Evolutionary conservation across 371 early-diverging fungal species (phyloP).

Genomic region (Rhizopus stolonifer): DNA sequence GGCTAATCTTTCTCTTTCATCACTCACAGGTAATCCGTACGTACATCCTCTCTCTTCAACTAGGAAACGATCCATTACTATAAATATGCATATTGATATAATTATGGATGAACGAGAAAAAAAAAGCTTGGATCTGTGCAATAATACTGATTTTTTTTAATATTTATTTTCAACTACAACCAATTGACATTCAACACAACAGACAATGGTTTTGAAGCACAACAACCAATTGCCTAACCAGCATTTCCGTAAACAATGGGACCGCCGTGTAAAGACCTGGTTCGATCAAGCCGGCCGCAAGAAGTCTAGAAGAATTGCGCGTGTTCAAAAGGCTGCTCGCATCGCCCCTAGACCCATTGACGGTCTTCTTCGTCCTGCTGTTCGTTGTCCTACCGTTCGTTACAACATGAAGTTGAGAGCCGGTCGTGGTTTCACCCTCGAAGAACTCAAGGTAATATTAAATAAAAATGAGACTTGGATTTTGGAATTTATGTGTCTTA

Average conservation of each 20-base stretch:
- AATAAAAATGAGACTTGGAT: background rate
- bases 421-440: slow-evolving; percentile 98
- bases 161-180: background rate
- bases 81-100: background rate
- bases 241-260: slow-evolving; percentile 99
- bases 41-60: slow-evolving; percentile 17
- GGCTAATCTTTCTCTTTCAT: slow-evolving; percentile 30
- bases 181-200: background rate
- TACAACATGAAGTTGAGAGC: slow-evolving; percentile 99
- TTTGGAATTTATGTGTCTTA: slow-evolving; percentile 17
- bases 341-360: slow-evolving; percentile 98
- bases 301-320: slow-evolving; percentile 83
- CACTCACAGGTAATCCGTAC: slow-evolving; percentile 32
- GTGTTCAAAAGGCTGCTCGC: slow-evolving; percentile 93
- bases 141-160: background rate
- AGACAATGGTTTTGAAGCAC: slow-evolving; percentile 81
- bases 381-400: slow-evolving; percentile 96
- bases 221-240: slow-evolving; percentile 98
- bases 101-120: background rate
- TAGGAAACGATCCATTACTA: slow-evolving; percentile 5
- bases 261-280: slow-evolving; percentile 97
- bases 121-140: background rate
- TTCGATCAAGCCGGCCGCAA: slow-evolving; percentile 98
- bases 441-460: slow-evolving; percentile 97
- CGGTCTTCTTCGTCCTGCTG: slow-evolving; percentile 96